Evolutionary conservation across 768 basidiomycete genomes (phyloP).

Genomic region (Rhodotorula toruloides): DNA sequence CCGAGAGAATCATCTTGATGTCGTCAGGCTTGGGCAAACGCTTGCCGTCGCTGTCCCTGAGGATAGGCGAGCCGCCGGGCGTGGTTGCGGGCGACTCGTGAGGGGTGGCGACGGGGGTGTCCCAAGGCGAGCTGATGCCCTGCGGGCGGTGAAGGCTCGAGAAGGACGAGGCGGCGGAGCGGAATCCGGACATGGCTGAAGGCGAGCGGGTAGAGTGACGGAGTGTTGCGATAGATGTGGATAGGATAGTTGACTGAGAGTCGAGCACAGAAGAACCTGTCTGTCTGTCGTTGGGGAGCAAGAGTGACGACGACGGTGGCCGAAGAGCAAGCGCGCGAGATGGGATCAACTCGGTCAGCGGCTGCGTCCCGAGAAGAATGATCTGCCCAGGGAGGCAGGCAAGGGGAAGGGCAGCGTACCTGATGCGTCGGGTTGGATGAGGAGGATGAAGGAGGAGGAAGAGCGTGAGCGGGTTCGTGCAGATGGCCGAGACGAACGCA

Average conservation of each 20-base stretch:
- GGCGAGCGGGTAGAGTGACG: background rate
- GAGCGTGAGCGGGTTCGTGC: too few relatives aligned
- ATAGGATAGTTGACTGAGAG: background rate
- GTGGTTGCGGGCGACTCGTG: constrained; percentile 32
- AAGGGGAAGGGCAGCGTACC: too few relatives aligned
- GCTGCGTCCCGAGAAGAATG: too few relatives aligned
- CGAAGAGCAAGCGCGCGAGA: too few relatives aligned
- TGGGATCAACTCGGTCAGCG: too few relatives aligned
- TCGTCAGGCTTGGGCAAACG: constrained; percentile 29
- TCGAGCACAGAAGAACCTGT: too few relatives aligned
- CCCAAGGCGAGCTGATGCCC: constrained; percentile 22
- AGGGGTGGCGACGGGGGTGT: constrained; percentile 36
- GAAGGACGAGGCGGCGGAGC: constrained; percentile 19
- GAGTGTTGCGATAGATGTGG: background rate
- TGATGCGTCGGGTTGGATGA: too few relatives aligned
- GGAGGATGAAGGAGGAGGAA: too few relatives aligned
- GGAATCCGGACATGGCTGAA: constrained; percentile 13
- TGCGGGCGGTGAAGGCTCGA: constrained; percentile 6
- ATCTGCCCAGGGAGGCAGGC: too few relatives aligned
- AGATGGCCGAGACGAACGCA: too few relatives aligned
- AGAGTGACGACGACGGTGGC: too few relatives aligned
- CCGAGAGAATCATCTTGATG: constrained; percentile 37
- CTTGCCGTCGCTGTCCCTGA: constrained; percentile 15
- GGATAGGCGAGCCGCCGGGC: constrained; percentile 22
- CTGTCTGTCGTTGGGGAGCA: too few relatives aligned